These are phyloP conservation scores for Boletus sp. DNA, from an alignment of 1,284 basidiomycete species.

Conservation along the genomic window DNA sequence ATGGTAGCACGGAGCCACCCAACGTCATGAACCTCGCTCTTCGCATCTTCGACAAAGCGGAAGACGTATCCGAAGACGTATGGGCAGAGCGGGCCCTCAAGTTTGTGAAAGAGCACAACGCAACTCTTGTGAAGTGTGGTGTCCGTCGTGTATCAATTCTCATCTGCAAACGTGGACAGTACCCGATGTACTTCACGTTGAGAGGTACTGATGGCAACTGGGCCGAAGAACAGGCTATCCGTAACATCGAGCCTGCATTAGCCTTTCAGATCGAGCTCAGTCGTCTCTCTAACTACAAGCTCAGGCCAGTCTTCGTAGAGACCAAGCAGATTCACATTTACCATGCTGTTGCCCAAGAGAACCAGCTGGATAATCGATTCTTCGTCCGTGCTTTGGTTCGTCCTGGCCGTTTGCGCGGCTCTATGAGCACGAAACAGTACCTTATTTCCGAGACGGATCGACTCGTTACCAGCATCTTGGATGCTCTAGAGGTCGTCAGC, in stretches of 20 bases:
- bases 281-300: constrained; percentile 94
- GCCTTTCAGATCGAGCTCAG: constrained; percentile 98
- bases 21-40: constrained; percentile 94
- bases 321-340: constrained; percentile 97
- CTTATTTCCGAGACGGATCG: constrained; percentile 98
- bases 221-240: constrained; percentile 94
- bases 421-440: constrained; percentile 93
- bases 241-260: constrained; percentile 97
- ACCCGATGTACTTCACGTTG: constrained; percentile 94
- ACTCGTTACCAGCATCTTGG: constrained; percentile 90
- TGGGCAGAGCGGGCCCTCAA: constrained; percentile 76
- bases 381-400: constrained; percentile 96
- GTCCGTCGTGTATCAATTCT: constrained; percentile 91
- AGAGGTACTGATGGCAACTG: constrained; percentile 75
- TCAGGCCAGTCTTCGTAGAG: constrained; percentile 90
- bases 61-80: constrained; percentile 73
- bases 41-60: constrained; percentile 74
- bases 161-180: constrained; percentile 87
- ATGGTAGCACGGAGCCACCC: constrained; percentile 71
- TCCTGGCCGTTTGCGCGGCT: constrained; percentile 88
- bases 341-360: constrained; percentile 92
- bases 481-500: constrained; percentile 90
- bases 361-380: constrained; percentile 95
- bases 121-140: constrained; percentile 67
- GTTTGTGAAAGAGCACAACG: constrained; percentile 71